Base-by-base conservation (phyloP, 257 asterid genomes). In the Nicotiana tabacum region DNA sequence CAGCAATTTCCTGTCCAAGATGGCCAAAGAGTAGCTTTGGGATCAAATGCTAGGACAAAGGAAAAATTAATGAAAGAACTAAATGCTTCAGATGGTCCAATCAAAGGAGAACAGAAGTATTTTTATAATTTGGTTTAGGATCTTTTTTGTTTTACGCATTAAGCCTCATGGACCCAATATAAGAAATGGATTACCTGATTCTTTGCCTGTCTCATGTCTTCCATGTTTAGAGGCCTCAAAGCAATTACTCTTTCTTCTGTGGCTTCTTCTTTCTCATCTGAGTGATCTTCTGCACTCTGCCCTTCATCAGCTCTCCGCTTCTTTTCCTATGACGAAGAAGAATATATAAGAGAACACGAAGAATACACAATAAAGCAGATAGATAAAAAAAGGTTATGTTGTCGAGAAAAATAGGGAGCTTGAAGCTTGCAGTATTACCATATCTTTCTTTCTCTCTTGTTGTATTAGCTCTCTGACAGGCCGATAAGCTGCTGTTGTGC, bases 391-490 rank as follows among this genome's bases (percentile, higher is more conserved):
- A 84, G 58, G 57, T 32, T 3, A n/a, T 8, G 69, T 81, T 72
- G 81, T 11, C 24, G 30, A 81, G 9, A 61, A 53, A 18, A 51
- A 60, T 17, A 53, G 72, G n/a, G 57, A 51, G 55, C 55, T 56
- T 24, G 27, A 35, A 8, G 27, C 29, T 64, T 77, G 21, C 21
- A 39, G 77, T 66, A 81, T 29, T 90, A 92, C 97, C 98, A 66
- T 85, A 80, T 92, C 93, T 83, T 91, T 93, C 84, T 88, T 81
- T 85, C 89, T 90, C 88, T 95, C 98, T 87, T 90, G 91, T 78
- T 91, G 90, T 82, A 95, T 85, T 70, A 93, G 90, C 85, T 95
- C 98, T 84, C 98, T 92, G 82, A 95, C 97, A n/a, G 98, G 98
- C 60, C 94, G 89, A 84, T 95, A 95, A 87, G 98, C 98, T 6